phyloP scores from a whole-genome alignment of 768 basidiomycete genomes.

The Heimioporus sp. region DNA sequence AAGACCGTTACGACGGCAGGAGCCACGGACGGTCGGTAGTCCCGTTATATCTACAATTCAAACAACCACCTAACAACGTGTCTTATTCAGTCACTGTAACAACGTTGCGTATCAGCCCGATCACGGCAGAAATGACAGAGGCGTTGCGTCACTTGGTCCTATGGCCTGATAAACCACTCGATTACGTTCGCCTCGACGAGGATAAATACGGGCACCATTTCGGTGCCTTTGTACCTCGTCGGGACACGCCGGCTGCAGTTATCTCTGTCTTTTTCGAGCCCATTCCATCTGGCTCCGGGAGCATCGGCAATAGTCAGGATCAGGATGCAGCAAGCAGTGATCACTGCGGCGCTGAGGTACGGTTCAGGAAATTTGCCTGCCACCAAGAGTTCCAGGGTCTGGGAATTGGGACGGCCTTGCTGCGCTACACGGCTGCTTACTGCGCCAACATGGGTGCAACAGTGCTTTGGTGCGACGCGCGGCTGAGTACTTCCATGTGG shows the following conservation, averaged over 20 bases:
- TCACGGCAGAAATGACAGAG: constrained; percentile 44
- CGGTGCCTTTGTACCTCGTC: constrained; percentile 48
- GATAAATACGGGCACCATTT: constrained; percentile 51
- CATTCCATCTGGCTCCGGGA: constrained; percentile 21
- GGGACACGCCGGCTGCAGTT: constrained; percentile 44
- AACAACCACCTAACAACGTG: neutral
- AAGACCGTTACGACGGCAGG: neutral
- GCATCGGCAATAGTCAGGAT: constrained; percentile 1
- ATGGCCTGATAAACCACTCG: constrained; percentile 51
- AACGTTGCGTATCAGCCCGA: constrained; percentile 24
- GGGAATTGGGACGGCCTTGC: constrained; percentile 51
- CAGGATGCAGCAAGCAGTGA: neutral
- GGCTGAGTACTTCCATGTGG: constrained; percentile 44
- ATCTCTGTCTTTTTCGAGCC: constrained; percentile 55
- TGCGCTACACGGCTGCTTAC: constrained; percentile 40
- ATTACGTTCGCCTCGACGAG: constrained; percentile 51
- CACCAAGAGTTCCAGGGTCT: constrained; percentile 46
- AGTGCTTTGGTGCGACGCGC: constrained; percentile 59
- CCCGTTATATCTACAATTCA: too few species aligned
- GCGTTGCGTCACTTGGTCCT: constrained; percentile 54
- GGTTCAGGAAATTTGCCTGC: constrained; percentile 65
- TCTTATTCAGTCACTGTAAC: constrained; percentile 5
- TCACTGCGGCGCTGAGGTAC: constrained; percentile 25
- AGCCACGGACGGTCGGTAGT: constrained; percentile 12
- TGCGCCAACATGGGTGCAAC: constrained; percentile 39